Conservation (phyloP, 1,284 basidiomycete genomes). For the Ustilago tritici region DNA sequence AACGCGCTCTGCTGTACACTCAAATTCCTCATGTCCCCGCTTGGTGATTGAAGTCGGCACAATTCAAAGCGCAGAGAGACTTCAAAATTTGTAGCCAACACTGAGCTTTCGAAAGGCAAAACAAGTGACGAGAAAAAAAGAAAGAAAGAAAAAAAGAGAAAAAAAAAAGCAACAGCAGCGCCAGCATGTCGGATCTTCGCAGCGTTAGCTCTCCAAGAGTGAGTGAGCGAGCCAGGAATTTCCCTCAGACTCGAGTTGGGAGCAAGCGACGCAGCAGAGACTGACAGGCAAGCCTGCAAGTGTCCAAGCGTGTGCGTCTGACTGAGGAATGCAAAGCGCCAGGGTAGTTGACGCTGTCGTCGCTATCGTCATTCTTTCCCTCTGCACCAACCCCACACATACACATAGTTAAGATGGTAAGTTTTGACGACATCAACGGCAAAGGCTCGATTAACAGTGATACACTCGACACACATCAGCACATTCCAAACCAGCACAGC, state of each 20-base stretch:
- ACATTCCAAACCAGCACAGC: not conserved
- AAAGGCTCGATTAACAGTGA: slow-evolving; percentile 23
- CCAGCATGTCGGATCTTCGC: slow-evolving; percentile 13
- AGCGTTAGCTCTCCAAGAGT: not conserved
- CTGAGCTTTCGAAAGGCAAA: not conserved
- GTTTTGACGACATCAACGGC: slow-evolving; percentile 22
- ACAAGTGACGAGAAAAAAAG: not conserved
- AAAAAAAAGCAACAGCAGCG: slow-evolving; percentile 8
- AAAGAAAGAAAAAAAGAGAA: too few species aligned
- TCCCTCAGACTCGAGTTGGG: not conserved
- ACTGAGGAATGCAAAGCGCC: not conserved
- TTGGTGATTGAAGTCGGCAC: not conserved
- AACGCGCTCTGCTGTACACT: slow-evolving; percentile 11
- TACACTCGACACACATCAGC: slow-evolving; percentile 3
- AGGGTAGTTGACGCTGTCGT: slow-evolving; percentile 24
- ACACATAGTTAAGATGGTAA: slow-evolving; percentile 57
- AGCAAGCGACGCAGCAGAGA: not conserved
- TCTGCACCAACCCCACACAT: slow-evolving; percentile 48
- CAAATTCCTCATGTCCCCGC: not conserved
- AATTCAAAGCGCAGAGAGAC: not conserved
- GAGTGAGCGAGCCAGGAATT: slow-evolving; percentile 1
- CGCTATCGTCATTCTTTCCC: slow-evolving; percentile 34
- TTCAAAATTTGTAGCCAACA: not conserved
- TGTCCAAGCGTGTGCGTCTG: not conserved
- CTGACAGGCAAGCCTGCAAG: slow-evolving; percentile 3